Conservation (phyloP, 139 green algal species). For the Micromonas pusilla region DNA sequence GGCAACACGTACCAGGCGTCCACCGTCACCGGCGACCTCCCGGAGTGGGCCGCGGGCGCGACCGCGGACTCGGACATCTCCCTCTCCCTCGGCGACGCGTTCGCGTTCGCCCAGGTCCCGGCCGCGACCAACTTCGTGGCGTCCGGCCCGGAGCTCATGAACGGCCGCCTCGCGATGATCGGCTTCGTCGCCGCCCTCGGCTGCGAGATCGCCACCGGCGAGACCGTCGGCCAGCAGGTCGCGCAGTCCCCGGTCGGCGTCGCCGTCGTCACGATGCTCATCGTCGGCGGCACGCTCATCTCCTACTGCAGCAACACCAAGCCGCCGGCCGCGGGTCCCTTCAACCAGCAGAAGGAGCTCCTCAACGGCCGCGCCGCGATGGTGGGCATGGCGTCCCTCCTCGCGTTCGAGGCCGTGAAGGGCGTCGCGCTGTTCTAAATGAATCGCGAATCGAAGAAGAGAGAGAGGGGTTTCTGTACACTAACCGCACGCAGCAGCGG, state of each 20-base stretch:
- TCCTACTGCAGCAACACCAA: slow-evolving; percentile 40
- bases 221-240: slow-evolving; percentile 49
- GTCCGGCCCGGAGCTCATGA: slow-evolving; percentile 62
- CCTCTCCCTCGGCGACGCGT: not conserved
- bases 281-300: slow-evolving; percentile 30
- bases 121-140: not conserved
- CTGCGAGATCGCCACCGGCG: slow-evolving; percentile 43
- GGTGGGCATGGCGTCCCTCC: slow-evolving; percentile 25
- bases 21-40: not conserved
- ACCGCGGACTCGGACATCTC: not conserved
- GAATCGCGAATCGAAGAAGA: not conserved
- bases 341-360: slow-evolving; percentile 60
- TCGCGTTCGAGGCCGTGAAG: slow-evolving; percentile 6
- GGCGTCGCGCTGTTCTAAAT: not conserved
- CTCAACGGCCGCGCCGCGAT: slow-evolving; percentile 68
- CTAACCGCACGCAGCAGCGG: no score
- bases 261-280: slow-evolving; percentile 12
- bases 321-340: slow-evolving; percentile 21
- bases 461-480: no score
- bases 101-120: not conserved
- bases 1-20: not conserved
- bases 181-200: slow-evolving; percentile 49
- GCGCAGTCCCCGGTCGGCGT: slow-evolving; percentile 27
- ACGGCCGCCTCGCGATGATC: slow-evolving; percentile 64
- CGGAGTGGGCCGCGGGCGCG: not conserved